phyloP scores from a whole-genome alignment of 768 basidiomycete species.

The Boletus pseudopeckii region DNA sequence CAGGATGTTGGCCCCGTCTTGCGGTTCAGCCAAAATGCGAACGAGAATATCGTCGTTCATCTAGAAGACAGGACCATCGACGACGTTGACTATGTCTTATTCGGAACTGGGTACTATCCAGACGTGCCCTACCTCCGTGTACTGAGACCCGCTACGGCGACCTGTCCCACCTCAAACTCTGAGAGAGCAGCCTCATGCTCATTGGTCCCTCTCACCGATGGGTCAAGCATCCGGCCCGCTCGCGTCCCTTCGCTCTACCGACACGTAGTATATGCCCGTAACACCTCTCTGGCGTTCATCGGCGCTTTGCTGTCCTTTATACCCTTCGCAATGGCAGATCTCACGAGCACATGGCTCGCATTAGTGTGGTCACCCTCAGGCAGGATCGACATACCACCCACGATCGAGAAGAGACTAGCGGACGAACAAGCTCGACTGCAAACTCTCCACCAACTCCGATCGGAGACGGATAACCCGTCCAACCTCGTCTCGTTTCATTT shows the following conservation, averaged over 20 bases:
- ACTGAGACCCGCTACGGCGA: neutral
- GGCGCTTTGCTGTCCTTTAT: slow-evolving; percentile 42
- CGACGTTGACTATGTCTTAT: slow-evolving; percentile 41
- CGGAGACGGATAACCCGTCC: slow-evolving; percentile 25
- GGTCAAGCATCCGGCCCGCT: slow-evolving; percentile 23
- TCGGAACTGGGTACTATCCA: slow-evolving; percentile 48
- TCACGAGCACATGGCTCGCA: slow-evolving; percentile 48
- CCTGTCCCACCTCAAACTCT: neutral
- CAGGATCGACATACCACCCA: slow-evolving; percentile 33
- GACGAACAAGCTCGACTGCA: slow-evolving; percentile 39
- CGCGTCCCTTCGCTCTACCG: slow-evolving; percentile 45
- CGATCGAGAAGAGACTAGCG: slow-evolving; percentile 31
- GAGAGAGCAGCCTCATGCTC: neutral
- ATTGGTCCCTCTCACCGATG: slow-evolving; percentile 30
- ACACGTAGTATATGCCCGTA: slow-evolving; percentile 45
- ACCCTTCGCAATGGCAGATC: slow-evolving; percentile 47
- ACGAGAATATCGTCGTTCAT: slow-evolving; percentile 32
- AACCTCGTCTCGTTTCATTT: slow-evolving; percentile 27
- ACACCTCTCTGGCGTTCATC: slow-evolving; percentile 46
- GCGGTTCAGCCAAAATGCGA: slow-evolving; percentile 26
- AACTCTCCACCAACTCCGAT: slow-evolving; percentile 16
- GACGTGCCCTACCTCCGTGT: slow-evolving; percentile 41
- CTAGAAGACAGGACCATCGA: slow-evolving; percentile 37
- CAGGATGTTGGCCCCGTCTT: slow-evolving; percentile 40
- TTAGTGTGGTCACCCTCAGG: slow-evolving; percentile 35